Percentiles rank a stretch among this genome's conserved stretches.
phyloP scores from a whole-genome alignment of 2,329 filamentous ascomycete genomes.

The Claviceps capensis region DNA sequence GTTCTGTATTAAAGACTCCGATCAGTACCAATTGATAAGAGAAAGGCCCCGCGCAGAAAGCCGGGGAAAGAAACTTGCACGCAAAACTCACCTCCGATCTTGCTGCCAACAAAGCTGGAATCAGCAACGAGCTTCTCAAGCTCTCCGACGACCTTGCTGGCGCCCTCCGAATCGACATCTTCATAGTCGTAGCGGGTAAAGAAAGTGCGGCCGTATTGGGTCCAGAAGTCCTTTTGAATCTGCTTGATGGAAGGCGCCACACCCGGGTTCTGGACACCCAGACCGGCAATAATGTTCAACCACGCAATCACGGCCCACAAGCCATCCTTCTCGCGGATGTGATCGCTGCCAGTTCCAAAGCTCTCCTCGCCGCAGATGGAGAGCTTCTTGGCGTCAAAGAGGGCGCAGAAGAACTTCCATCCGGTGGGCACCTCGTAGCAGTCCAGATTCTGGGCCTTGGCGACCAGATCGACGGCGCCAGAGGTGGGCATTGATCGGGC shows the following conservation, averaged over 20 bases:
- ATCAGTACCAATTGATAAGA: conserved; percentile 2
- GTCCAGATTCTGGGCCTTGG: conserved; percentile 81
- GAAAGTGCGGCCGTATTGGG: conserved; percentile 89
- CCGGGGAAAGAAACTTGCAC: background rate
- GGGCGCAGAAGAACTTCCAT: conserved; percentile 98
- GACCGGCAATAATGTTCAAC: conserved; percentile 95
- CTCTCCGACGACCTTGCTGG: conserved; percentile 76
- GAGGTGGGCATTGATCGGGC: conserved; percentile 97
- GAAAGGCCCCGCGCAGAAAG: background rate
- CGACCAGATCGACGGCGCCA: conserved; percentile 87
- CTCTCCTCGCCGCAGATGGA: conserved; percentile 98
- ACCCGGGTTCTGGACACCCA: conserved; percentile 67
- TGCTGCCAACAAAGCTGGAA: conserved; percentile 64
- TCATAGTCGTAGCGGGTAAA: conserved; percentile 99
- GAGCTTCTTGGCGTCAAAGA: conserved; percentile 89
- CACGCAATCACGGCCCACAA: conserved; percentile 95
- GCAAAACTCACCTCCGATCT: conserved; percentile 46
- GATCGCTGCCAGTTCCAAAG: conserved; percentile 95
- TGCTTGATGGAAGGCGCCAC: conserved; percentile 84
- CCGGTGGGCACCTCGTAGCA: conserved; percentile 96
- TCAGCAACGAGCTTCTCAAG: conserved; percentile 67
- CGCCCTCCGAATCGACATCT: conserved; percentile 79
- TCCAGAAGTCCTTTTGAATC: conserved; percentile 97
- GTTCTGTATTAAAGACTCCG: conserved; percentile 28
- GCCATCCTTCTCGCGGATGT: conserved; percentile 98